phyloP scores from a whole-genome alignment of 495 filamentous ascomycete genomes.

The Amphirosellinia nigrospora region DNA sequence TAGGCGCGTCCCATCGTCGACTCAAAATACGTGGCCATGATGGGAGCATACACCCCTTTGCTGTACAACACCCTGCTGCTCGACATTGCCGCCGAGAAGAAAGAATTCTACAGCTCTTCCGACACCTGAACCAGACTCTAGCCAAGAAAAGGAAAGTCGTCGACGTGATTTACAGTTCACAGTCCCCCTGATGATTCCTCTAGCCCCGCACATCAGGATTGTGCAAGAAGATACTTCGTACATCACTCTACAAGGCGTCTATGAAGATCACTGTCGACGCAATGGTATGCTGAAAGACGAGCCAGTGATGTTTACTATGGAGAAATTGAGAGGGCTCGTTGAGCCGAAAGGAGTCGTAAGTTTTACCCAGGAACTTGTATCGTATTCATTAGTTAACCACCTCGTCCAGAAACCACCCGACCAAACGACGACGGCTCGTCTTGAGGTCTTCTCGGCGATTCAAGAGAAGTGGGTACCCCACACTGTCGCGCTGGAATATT shows the following conservation, averaged over 20 bases:
- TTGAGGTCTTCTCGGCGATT: constrained; percentile 90
- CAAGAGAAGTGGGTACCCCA: constrained; percentile 88
- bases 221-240: constrained; percentile 95
- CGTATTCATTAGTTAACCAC: constrained; percentile 25
- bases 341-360: constrained; percentile 70
- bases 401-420: constrained; percentile 64
- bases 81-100: constrained; percentile 92
- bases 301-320: constrained; percentile 92
- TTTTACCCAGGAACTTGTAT: constrained; percentile 6
- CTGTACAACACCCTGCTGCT: constrained; percentile 92
- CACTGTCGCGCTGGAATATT: constrained; percentile 83
- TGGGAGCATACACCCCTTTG: constrained; percentile 92
- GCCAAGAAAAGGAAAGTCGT: constrained; percentile 92
- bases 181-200: constrained; percentile 89
- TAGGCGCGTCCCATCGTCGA: constrained; percentile 87
- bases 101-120: constrained; percentile 94
- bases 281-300: constrained; percentile 91
- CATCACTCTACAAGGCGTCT: constrained; percentile 91
- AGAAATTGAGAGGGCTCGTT: constrained; percentile 78
- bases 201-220: constrained; percentile 90
- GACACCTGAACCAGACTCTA: constrained; percentile 91
- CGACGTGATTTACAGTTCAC: constrained; percentile 95
- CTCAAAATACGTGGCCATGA: constrained; percentile 98
- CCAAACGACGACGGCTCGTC: constrained; percentile 67
- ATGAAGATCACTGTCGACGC: constrained; percentile 91